Evolutionary conservation across 1,284 basidiomycete genomes (phyloP).

Genomic region (Austroboletus niveus): DNA sequence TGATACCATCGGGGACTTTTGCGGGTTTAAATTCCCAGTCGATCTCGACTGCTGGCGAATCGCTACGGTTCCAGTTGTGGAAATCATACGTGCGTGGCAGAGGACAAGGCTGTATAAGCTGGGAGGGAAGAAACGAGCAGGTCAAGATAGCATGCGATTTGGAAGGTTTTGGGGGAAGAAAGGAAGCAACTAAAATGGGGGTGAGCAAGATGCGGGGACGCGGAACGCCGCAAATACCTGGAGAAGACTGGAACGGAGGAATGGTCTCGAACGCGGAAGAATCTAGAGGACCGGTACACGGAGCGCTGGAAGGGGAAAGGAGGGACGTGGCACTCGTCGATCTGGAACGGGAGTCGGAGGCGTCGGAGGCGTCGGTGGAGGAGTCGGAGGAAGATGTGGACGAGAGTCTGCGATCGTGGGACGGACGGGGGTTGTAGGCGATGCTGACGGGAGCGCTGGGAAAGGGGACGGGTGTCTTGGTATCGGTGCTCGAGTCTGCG

Average conservation of each 20-base stretch:
- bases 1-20: slow-evolving; percentile 71
- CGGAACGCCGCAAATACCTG: slow-evolving; percentile 7
- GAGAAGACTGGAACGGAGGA: not conserved
- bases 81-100: slow-evolving; percentile 21
- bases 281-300: slow-evolving; percentile 10
- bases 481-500: slow-evolving; percentile 16
- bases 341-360: slow-evolving; percentile 25
- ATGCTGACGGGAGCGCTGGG: slow-evolving; percentile 20
- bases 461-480: slow-evolving; percentile 15
- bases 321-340: slow-evolving; percentile 33
- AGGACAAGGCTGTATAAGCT: slow-evolving; percentile 37
- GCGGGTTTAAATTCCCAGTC: slow-evolving; percentile 64
- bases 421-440: slow-evolving; percentile 2
- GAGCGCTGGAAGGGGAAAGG: slow-evolving; percentile 19
- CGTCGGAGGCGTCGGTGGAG: slow-evolving; percentile 21
- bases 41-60: slow-evolving; percentile 25
- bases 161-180: slow-evolving; percentile 7
- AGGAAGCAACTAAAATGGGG: slow-evolving; percentile 8
- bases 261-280: slow-evolving; percentile 3
- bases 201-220: slow-evolving; percentile 1
- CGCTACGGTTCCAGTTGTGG: slow-evolving; percentile 19
- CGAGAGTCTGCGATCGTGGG: slow-evolving; percentile 20
- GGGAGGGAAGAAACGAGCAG: slow-evolving; percentile 48
- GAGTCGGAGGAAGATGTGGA: slow-evolving; percentile 20
- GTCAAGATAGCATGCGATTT: slow-evolving; percentile 42